Percentiles rank a stretch among this genome's conserved stretches.
Evolutionary conservation across 148 eudicot species (phyloP).

Genomic region (Persicaria tinctoria): DNA sequence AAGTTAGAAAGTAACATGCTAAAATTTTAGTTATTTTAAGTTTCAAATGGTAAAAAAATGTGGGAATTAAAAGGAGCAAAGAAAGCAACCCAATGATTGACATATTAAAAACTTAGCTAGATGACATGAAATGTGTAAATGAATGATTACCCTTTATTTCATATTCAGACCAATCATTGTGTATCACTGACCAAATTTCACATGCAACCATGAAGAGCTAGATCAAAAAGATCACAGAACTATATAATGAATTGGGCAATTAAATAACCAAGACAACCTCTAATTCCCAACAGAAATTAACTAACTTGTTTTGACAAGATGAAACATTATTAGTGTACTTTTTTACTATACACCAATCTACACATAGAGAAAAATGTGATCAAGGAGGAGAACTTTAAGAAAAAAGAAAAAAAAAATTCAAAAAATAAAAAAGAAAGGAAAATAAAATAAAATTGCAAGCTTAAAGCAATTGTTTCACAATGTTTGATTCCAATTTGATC

Average conservation of each 20-base stretch:
- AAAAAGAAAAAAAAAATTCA: background rate
- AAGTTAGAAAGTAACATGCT: too few relatives aligned
- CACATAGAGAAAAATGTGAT: background rate
- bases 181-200: background rate
- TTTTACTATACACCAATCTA: constrained; percentile 7
- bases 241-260: background rate
- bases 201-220: constrained; percentile 1
- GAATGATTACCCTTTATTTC: background rate
- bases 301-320: background rate
- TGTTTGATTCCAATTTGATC: background rate
- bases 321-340: background rate
- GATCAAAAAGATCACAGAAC: background rate
- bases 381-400: background rate
- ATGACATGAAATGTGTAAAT: background rate
- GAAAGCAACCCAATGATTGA: background rate
- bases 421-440: background rate
- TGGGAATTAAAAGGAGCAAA: background rate
- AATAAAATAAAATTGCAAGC: too few relatives aligned
- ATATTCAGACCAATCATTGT: background rate
- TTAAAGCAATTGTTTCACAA: background rate
- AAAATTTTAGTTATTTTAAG: too few relatives aligned
- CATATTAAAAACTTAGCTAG: background rate
- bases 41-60: too few relatives aligned
- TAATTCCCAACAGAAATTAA: background rate
- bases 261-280: background rate